Evolutionary conservation across 140 eudicot species (phyloP).

Genomic region (Ambrosia hybrid): DNA sequence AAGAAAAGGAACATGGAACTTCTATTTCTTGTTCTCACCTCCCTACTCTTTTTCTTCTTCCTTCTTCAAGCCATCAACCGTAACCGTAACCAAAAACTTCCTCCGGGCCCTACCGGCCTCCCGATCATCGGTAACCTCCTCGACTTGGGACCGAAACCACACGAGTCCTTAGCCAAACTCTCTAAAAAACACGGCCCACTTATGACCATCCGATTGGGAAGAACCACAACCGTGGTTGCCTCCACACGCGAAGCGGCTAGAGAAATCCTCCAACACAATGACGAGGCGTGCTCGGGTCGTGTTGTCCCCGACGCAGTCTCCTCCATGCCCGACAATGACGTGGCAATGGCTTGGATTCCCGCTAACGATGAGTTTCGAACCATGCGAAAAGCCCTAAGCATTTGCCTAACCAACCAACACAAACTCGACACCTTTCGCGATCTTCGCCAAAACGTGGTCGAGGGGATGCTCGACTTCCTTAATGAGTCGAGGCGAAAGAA

Average conservation of each 20-base stretch:
- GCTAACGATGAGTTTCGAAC: slow-evolving; percentile 27
- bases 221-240: slow-evolving; percentile 34
- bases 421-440: slow-evolving; percentile 30
- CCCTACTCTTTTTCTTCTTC: slow-evolving; percentile 10
- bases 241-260: slow-evolving; percentile 41
- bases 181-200: slow-evolving; percentile 40
- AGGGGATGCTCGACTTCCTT: slow-evolving; percentile 28
- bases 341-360: slow-evolving; percentile 35
- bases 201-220: slow-evolving; percentile 45
- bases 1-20: slow-evolving; percentile 23
- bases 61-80: slow-evolving; percentile 16
- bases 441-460: slow-evolving; percentile 23
- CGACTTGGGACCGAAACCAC: slow-evolving; percentile 40
- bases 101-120: slow-evolving; percentile 45
- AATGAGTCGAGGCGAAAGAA: slow-evolving; percentile 12
- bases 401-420: slow-evolving; percentile 30
- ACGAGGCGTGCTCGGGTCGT: slow-evolving; percentile 46
- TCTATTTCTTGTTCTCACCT: slow-evolving; percentile 9
- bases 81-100: slow-evolving; percentile 30
- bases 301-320: slow-evolving; percentile 32
- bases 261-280: slow-evolving; percentile 42
- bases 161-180: slow-evolving; percentile 39
- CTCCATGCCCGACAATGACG: slow-evolving; percentile 15
- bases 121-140: slow-evolving; percentile 49
- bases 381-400: slow-evolving; percentile 31